Conservation (phyloP, 2,329 filamentous ascomycete species). For the Diaporthe helianthi region DNA sequence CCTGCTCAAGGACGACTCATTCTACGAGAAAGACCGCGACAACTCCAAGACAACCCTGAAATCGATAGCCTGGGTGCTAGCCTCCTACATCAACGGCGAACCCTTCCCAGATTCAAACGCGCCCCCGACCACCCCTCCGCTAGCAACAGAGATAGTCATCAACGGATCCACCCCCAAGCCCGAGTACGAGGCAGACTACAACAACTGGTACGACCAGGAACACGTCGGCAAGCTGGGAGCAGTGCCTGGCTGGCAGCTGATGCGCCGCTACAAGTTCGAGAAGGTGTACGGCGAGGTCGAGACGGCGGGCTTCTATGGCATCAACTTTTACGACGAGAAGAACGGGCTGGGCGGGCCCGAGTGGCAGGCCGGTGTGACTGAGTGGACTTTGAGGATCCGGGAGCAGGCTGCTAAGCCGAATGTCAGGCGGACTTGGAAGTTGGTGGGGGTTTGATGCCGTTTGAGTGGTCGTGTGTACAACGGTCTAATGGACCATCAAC, state of each 20-base stretch:
- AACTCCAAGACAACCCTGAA: neutral
- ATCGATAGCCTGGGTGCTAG: neutral
- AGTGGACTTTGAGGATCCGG: neutral
- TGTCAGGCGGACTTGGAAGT: neutral
- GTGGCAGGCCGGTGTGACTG: neutral
- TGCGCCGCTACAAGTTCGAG: neutral
- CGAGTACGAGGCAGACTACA: neutral
- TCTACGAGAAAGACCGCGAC: neutral
- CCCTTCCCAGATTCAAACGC: neutral
- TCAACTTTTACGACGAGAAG: constrained; percentile 4
- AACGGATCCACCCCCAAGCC: neutral
- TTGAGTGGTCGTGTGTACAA: neutral
- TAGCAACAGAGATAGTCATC: neutral
- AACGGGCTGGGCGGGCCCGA: constrained; percentile 2
- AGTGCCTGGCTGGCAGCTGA: neutral
- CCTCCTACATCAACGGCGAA: neutral
- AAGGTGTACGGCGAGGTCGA: neutral
- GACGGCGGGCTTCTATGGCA: constrained; percentile 1
- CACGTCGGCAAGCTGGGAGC: neutral
- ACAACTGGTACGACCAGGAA: constrained; percentile 2
- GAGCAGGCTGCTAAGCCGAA: constrained; percentile 3
- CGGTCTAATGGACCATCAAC: neutral
- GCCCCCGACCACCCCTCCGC: neutral
- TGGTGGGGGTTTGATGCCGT: neutral
- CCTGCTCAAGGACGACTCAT: neutral